These are phyloP conservation scores for Boletellus ananiceps DNA, from an alignment of 768 basidiomycete species.

Conservation along the genomic window DNA sequence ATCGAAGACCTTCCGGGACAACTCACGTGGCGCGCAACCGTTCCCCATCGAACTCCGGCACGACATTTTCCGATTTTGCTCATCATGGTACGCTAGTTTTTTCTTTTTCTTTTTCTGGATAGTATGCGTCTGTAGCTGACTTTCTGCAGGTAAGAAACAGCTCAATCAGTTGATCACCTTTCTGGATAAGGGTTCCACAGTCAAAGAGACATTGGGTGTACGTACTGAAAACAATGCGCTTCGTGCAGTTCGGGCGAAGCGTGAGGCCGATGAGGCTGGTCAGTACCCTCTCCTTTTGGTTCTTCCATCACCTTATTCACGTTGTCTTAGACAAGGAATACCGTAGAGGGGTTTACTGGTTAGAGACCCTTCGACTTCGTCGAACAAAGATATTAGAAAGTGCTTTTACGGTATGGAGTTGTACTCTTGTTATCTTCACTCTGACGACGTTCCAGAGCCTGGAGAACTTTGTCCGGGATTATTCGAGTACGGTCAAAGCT, in stretches of 20 bases:
- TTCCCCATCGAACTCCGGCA: conserved; percentile 75
- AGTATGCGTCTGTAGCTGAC: not conserved
- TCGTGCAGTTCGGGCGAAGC: conserved; percentile 73
- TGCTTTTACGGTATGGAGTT: conserved; percentile 62
- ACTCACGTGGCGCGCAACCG: conserved; percentile 54
- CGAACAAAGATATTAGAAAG: conserved; percentile 78
- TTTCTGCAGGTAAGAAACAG: conserved; percentile 67
- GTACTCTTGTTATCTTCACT: not conserved
- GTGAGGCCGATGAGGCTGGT: conserved; percentile 92
- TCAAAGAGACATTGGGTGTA: conserved; percentile 55
- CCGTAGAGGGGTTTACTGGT: conserved; percentile 82
- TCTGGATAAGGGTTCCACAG: conserved; percentile 68
- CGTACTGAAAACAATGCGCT: conserved; percentile 62
- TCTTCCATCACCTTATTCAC: conserved; percentile 1
- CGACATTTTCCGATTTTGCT: conserved; percentile 83
- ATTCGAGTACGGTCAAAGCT: conserved; percentile 56
- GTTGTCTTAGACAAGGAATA: conserved; percentile 74
- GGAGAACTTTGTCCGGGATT: conserved; percentile 74
- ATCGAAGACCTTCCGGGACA: conserved; percentile 66
- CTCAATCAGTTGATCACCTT: conserved; percentile 83
- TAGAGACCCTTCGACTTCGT: conserved; percentile 84
- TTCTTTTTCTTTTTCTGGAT: not conserved
- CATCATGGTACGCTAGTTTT: conserved; percentile 53
- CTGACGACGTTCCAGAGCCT: conserved; percentile 52
- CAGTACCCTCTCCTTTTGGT: conserved; percentile 14